Percentiles rank a stretch among this genome's conserved stretches.
These are phyloP conservation scores for Herpetomonas samuelpessoai DNA, from an alignment of 208 protist species.

Conservation along the genomic window DNA sequence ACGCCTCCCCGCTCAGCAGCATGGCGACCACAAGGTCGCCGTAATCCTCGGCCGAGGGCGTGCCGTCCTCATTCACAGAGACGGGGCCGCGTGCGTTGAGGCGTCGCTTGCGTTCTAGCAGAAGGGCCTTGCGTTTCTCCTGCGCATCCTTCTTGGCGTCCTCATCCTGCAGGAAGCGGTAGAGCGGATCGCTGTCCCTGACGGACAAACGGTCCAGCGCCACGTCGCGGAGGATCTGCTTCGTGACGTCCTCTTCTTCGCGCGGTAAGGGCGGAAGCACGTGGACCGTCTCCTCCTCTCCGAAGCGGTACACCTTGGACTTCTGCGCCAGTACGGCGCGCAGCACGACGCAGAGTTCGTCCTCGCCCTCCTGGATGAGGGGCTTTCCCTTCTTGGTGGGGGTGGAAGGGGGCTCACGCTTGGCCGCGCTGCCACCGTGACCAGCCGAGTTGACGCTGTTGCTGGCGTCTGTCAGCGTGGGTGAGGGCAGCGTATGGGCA, in stretches of 20 bases:
- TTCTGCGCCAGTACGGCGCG: constrained; percentile 77
- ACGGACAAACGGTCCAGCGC: constrained; percentile 11
- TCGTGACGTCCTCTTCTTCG: constrained; percentile 12
- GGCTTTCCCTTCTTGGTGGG: constrained; percentile 15
- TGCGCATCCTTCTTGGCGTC: constrained; percentile 8
- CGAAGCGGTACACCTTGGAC: constrained; percentile 66
- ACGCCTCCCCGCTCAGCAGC: constrained; percentile 51
- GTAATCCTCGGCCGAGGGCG: constrained; percentile 41
- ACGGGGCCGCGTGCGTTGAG: constrained; percentile 15
- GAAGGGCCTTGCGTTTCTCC: constrained; percentile 13
- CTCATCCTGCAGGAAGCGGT: constrained; percentile 19
- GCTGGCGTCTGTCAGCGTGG: not conserved
- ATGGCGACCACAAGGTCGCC: constrained; percentile 78
- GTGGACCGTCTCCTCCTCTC: constrained; percentile 68
- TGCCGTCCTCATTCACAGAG: constrained; percentile 24
- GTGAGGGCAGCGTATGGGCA: not conserved
- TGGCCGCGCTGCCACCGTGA: too few relatives aligned
- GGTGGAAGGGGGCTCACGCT: constrained; percentile 20
- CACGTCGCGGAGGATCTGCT: constrained; percentile 12
- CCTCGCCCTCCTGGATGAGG: constrained; percentile 23
- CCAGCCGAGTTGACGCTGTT: too few relatives aligned
- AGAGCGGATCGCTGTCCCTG: constrained; percentile 19
- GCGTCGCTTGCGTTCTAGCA: constrained; percentile 21
- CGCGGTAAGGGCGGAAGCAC: constrained; percentile 63
- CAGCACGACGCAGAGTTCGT: constrained; percentile 67